Base-by-base conservation (phyloP, 208 protist genomes). In the Leishmania gerbilli region DNA sequence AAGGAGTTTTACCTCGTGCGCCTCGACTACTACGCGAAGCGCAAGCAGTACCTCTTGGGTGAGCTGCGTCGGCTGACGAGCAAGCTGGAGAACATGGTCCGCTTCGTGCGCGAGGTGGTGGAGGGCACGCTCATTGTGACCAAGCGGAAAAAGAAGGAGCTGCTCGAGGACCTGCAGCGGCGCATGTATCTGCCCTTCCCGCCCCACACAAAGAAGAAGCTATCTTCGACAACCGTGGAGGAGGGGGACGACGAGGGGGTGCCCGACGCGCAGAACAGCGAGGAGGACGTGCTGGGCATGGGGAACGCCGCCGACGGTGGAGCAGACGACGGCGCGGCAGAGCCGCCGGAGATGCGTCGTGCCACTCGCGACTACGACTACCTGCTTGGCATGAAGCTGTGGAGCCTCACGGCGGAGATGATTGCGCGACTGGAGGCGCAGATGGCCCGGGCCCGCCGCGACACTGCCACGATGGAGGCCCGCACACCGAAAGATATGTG, bases 341-440 rank as follows among this genome's bases (percentile, higher is more conserved):
- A 93, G 11, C 74, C 83, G 27, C 90, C 92, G 15, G 92, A 97
- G 87, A 75, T 94, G 77, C 80, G 85, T 58, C 87, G 88, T 15
- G 93, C 90, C 9, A 86, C 87, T 49, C 87, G 89, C 21, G 98
- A 96, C 74, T 99, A 99, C 90, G 97, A 99, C 89, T 99, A 99
- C 90, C 94, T 99, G 27, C 94, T 99, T 3, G 92, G 89, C 58
- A 99, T 99, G 98, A 95, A 98, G 79, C 83, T 99, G 60, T 99
- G 97, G 98, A 97, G 76, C 74, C 89, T 99, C 37, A 99, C 99
- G 45, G 62, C 90, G 58, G 99, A 99, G 91, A 96, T 98, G 88
- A 98, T 99, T 34, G 88, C 96, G 49, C 83, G 96, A 76, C 92
- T 99, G 60, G 85, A 96, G 82, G 88, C 89, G 62, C 92, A 99